A percentile compares a stretch with the other conserved stretches of the same genome.
These are phyloP conservation scores for Thelonectria rubi DNA, from an alignment of 2,329 filamentous ascomycete species.

Conservation along the genomic window DNA sequence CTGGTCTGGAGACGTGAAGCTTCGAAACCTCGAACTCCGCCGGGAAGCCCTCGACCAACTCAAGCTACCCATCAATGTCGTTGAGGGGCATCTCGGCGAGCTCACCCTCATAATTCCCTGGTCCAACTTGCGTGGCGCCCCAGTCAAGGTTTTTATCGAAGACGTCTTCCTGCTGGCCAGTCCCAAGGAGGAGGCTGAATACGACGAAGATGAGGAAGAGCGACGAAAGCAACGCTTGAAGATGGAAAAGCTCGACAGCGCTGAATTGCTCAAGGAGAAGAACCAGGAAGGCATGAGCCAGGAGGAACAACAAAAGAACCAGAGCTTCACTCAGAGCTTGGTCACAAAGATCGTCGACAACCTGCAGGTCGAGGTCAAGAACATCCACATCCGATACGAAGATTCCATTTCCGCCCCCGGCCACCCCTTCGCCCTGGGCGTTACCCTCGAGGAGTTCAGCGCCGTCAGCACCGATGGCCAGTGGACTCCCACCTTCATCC, in stretches of 20 bases:
- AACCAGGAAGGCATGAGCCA: slow-evolving; percentile 92
- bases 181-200: slow-evolving; percentile 93
- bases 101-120: slow-evolving; percentile 94
- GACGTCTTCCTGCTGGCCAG: slow-evolving; percentile 96
- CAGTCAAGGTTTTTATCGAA: slow-evolving; percentile 93
- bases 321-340: slow-evolving; percentile 95
- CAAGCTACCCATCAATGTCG: slow-evolving; percentile 93
- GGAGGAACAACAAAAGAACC: slow-evolving; percentile 96
- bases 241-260: slow-evolving; percentile 98
- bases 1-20: slow-evolving; percentile 97
- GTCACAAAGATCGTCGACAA: slow-evolving; percentile 98
- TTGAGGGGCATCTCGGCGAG: slow-evolving; percentile 92
- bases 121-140: slow-evolving; percentile 95
- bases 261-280: slow-evolving; percentile 91
- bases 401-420: slow-evolving; percentile 95
- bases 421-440: slow-evolving; percentile 90
- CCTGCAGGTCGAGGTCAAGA: slow-evolving; percentile 95
- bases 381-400: slow-evolving; percentile 98
- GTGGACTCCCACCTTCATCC: slow-evolving; percentile 96
- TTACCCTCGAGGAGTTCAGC: slow-evolving; percentile 96
- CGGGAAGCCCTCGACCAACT: slow-evolving; percentile 97
- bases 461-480: slow-evolving; percentile 94
- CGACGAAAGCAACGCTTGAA: slow-evolving; percentile 88
- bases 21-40: slow-evolving; percentile 90
- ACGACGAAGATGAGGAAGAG: slow-evolving; percentile 92